Percentiles rank a stretch among this genome's conserved stretches.
Conservation (phyloP, 805 yeast species). For the Yamadazyma phyllophila region DNA sequence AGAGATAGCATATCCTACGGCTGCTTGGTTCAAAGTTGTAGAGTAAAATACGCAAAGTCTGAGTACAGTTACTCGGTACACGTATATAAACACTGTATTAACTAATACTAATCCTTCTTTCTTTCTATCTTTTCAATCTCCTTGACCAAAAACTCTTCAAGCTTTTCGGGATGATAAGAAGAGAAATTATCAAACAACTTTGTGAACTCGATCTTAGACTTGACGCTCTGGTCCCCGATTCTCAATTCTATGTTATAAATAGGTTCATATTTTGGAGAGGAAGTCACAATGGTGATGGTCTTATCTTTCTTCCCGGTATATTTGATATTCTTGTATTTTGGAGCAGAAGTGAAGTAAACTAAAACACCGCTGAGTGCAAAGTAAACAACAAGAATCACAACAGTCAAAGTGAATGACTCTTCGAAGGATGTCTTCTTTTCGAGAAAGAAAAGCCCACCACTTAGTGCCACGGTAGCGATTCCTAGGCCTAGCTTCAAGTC, state of each 20-base stretch:
- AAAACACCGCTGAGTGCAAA: constrained; percentile 33
- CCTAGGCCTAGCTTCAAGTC: constrained; percentile 53
- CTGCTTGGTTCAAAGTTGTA: too few relatives aligned
- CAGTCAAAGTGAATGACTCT: constrained; percentile 36
- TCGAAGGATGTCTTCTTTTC: constrained; percentile 50
- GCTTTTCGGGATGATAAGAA: constrained; percentile 27
- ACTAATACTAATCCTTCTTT: constrained; percentile 13
- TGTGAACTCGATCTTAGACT: constrained; percentile 30
- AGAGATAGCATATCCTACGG: too few relatives aligned
- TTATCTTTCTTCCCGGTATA: constrained; percentile 43
- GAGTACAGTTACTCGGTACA: too few relatives aligned
- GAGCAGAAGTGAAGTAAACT: constrained; percentile 28
- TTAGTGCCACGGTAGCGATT: constrained; percentile 42
- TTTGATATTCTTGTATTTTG: constrained; percentile 43
- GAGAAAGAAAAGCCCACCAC: constrained; percentile 44
- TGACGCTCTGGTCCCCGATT: constrained; percentile 20
- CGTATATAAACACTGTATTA: too few relatives aligned
- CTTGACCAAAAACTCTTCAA: constrained; percentile 23
- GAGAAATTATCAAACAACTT: constrained; percentile 50
- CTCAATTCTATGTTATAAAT: constrained; percentile 37
- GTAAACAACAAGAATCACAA: constrained; percentile 36
- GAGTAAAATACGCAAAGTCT: too few relatives aligned
- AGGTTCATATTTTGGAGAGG: constrained; percentile 46
- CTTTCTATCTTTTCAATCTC: constrained; percentile 13
- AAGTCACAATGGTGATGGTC: constrained; percentile 39